Conservation (phyloP, 192 early-diverging fungal genomes). For the Lunasporangiospora selenospora region DNA sequence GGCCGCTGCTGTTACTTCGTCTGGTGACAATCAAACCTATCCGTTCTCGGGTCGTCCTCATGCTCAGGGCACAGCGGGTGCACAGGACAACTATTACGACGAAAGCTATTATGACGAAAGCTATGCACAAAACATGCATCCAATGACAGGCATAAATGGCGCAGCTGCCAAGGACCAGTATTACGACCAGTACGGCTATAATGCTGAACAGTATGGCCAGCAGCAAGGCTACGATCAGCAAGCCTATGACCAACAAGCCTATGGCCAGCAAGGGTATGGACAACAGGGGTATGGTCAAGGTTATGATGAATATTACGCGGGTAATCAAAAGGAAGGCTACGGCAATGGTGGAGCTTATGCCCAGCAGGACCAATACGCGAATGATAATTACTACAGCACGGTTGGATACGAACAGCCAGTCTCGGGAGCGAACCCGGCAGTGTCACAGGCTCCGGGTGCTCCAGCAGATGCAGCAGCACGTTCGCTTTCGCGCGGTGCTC, state of each 20-base stretch:
- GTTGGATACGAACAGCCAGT: no score
- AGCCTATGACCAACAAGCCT: constrained; percentile 18
- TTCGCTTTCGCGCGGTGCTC: no score
- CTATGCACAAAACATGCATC: constrained; percentile 9
- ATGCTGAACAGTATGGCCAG: no score
- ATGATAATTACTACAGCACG: no score
- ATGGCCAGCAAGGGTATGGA: constrained; percentile 10
- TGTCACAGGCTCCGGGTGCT: no score
- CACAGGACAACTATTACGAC: constrained; percentile 9
- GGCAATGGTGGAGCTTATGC: neutral
- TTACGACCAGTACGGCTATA: constrained; percentile 6
- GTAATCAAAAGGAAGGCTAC: constrained; percentile 3
- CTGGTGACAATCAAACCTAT: constrained; percentile 7
- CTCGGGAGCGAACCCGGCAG: no score
- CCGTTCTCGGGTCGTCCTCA: constrained; percentile 37
- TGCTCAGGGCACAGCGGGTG: no score
- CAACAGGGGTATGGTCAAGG: constrained; percentile 25
- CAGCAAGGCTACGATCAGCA: no score
- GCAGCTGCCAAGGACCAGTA: neutral
- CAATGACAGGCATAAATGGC: constrained; percentile 10
- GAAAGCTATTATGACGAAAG: neutral
- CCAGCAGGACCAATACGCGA: neutral
- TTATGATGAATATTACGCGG: constrained; percentile 8
- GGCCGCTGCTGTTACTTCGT: neutral
- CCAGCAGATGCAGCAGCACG: no score